A percentile compares a stretch with the other conserved stretches of the same genome.
Evolutionary conservation across 2,329 filamentous ascomycete species (phyloP).

Genomic region (Fusarium poae): DNA sequence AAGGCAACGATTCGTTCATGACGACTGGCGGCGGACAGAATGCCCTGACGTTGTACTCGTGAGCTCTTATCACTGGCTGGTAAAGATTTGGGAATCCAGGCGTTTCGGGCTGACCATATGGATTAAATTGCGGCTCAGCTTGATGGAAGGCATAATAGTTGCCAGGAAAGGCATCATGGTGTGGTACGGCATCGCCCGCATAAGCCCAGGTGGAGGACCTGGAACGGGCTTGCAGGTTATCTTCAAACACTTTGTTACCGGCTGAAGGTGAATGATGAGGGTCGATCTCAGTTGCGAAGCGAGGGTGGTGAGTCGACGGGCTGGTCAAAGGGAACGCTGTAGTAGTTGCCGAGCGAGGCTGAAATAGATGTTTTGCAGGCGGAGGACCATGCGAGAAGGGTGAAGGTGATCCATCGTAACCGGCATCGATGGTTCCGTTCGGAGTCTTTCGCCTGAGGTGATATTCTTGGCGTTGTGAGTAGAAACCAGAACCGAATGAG

Average conservation of each 20-base stretch:
- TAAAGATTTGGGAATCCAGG: constrained; percentile 42
- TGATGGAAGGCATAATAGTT: constrained; percentile 29
- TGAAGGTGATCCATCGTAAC: constrained; percentile 86
- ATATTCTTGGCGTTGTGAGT: constrained; percentile 69
- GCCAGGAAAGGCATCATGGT: constrained; percentile 30
- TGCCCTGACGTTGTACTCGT: constrained; percentile 56
- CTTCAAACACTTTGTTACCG: constrained; percentile 28
- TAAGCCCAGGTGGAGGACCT: constrained; percentile 36
- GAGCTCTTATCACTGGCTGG: constrained; percentile 53
- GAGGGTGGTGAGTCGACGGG: constrained; percentile 29
- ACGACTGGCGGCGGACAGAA: constrained; percentile 55
- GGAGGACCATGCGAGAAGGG: constrained; percentile 80
- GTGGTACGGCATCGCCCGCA: constrained; percentile 23
- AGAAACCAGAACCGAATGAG: constrained; percentile 30
- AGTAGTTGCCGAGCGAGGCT: constrained; percentile 65
- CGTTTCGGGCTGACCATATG: constrained; percentile 33
- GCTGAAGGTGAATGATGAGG: constrained; percentile 29
- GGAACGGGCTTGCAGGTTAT: constrained; percentile 29
- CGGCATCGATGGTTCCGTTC: constrained; percentile 90
- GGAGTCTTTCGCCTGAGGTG: constrained; percentile 92
- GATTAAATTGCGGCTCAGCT: constrained; percentile 32
- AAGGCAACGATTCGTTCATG: constrained; percentile 50
- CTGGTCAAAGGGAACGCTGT: constrained; percentile 33
- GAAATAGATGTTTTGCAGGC: constrained; percentile 84
- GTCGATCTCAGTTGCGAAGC: constrained; percentile 27